Evolutionary conservation across 1,139 yeast species (phyloP).

Genomic region (Diutina catenulata): DNA sequence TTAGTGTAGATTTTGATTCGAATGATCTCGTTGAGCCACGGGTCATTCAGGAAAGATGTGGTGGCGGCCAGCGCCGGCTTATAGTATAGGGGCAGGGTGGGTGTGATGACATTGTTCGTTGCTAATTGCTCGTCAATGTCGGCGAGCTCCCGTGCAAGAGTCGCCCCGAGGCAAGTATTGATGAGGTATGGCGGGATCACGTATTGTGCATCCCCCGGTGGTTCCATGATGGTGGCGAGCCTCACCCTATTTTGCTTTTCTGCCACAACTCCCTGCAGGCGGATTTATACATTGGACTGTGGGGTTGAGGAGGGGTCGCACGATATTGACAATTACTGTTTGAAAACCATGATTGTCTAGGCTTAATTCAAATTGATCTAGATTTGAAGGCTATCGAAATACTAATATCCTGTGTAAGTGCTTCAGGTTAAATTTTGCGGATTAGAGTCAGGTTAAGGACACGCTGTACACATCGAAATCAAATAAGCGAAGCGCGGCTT

Average conservation of each 20-base stretch:
- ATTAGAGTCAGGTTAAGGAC: too few relatives aligned
- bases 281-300: too few relatives aligned
- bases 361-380: too few relatives aligned
- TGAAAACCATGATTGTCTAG: too few relatives aligned
- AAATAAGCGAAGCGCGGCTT: neutral
- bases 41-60: slow-evolving; percentile 19
- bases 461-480: slow-evolving; percentile 1
- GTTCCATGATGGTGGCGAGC: neutral
- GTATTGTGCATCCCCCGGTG: slow-evolving; percentile 11
- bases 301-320: too few relatives aligned
- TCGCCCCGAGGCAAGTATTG: slow-evolving; percentile 25
- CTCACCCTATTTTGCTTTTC: neutral
- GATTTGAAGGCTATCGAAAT: too few relatives aligned
- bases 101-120: slow-evolving; percentile 17
- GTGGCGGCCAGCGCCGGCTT: slow-evolving; percentile 10
- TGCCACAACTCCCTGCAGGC: too few relatives aligned
- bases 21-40: slow-evolving; percentile 21
- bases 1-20: slow-evolving; percentile 25
- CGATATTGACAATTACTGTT: too few relatives aligned
- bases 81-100: slow-evolving; percentile 10
- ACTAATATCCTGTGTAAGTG: too few relatives aligned
- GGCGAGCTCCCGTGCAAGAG: slow-evolving; percentile 17
- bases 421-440: too few relatives aligned
- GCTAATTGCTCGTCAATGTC: slow-evolving; percentile 17
- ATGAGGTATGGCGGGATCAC: slow-evolving; percentile 35